Evolutionary conservation across 257 asterid genomes (phyloP).

Genomic region (Solanum rostratum): DNA sequence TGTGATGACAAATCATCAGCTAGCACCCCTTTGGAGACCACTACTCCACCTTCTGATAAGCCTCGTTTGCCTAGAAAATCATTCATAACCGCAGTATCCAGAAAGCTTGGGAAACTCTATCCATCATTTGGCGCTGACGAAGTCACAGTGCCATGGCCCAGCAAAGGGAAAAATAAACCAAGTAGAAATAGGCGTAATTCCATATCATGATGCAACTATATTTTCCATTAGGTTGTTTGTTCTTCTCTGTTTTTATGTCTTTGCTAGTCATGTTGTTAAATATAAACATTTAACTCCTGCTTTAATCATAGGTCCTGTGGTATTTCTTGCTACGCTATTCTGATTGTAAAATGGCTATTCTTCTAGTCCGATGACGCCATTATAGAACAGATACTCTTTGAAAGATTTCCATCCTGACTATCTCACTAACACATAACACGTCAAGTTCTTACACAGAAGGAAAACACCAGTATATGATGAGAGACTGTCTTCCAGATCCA

Average conservation of each 20-base stretch:
- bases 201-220: constrained; percentile 37
- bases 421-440: background rate
- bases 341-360: background rate
- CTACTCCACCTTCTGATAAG: constrained; percentile 26
- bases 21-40: constrained; percentile 19
- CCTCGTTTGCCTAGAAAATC: constrained; percentile 62
- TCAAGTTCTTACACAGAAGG: background rate
- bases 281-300: background rate
- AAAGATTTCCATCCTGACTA: background rate
- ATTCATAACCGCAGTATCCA: constrained; percentile 55
- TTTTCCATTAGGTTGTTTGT: background rate
- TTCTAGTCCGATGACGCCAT: background rate
- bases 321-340: background rate
- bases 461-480: background rate
- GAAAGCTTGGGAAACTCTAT: constrained; percentile 44
- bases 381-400: background rate
- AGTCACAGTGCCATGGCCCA: background rate
- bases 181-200: constrained; percentile 60
- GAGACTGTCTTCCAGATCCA: background rate
- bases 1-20: constrained; percentile 13
- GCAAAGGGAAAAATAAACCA: constrained; percentile 36
- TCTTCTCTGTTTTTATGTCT: background rate
- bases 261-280: background rate
- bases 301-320: background rate
- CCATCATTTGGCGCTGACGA: constrained; percentile 27